Conservation (phyloP, 2,329 filamentous ascomycete species). For the Alternaria brassicicola region DNA sequence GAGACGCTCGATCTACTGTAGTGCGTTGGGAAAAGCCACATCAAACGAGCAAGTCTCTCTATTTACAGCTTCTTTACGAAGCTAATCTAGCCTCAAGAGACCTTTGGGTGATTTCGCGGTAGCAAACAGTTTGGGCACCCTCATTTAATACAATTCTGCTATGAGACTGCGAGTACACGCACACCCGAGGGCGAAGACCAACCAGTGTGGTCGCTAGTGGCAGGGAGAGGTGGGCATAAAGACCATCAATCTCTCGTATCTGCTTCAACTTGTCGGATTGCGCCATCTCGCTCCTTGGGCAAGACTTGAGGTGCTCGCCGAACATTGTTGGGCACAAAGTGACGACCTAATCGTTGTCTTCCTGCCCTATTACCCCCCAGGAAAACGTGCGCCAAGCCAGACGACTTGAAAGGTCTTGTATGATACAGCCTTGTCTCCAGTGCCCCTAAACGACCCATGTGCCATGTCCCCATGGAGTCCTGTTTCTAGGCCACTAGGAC, state of each 20-base stretch:
- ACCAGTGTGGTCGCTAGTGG: background rate
- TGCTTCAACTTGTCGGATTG: background rate
- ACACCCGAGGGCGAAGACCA: background rate
- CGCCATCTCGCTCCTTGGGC: too few species aligned
- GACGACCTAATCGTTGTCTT: too few species aligned
- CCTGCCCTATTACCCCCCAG: too few species aligned
- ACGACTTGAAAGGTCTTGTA: background rate
- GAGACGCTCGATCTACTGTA: background rate
- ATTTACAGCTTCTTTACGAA: background rate
- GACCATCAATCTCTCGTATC: background rate
- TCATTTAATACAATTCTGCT: background rate
- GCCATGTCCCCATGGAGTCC: too few species aligned
- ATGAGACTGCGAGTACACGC: background rate
- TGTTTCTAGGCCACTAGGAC: too few species aligned
- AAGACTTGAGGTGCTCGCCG: background rate
- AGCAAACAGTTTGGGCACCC: background rate
- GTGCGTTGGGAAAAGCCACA: background rate
- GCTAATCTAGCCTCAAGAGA: background rate
- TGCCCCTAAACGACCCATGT: too few species aligned
- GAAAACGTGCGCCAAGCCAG: background rate
- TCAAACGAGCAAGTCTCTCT: background rate
- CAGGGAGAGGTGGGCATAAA: background rate
- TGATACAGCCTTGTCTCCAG: background rate
- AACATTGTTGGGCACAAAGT: background rate
- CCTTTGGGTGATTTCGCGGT: background rate